A percentile compares a stretch with the other conserved stretches of the same genome.
These are phyloP conservation scores for Epicoccum nigrum DNA, from an alignment of 2,329 filamentous ascomycete genomes.

Conservation along the genomic window DNA sequence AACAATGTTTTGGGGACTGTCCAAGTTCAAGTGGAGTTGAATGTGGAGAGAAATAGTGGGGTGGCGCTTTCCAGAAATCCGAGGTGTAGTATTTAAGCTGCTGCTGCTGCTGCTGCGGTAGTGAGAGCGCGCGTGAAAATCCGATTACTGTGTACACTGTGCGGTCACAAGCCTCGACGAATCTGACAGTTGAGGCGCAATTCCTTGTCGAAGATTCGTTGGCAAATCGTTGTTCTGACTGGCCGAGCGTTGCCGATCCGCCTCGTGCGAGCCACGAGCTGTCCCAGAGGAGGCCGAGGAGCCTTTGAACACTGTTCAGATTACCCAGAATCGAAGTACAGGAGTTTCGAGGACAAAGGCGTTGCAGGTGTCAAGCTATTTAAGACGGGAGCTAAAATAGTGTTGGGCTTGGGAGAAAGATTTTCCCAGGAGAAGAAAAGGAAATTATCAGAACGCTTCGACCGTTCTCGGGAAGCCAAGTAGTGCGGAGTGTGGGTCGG, in stretches of 20 bases:
- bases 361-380: constrained; percentile 28
- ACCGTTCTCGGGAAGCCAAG: constrained; percentile 19
- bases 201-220: constrained; percentile 17
- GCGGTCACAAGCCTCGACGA: constrained; percentile 1
- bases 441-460: constrained; percentile 31
- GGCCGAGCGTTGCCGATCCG: constrained; percentile 29
- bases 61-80: constrained; percentile 1
- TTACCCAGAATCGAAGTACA: constrained; percentile 9
- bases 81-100: constrained; percentile 2
- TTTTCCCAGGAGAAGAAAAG: constrained; percentile 33
- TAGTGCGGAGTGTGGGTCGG: constrained; percentile 31
- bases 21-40: constrained; percentile 12
- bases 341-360: constrained; percentile 21
- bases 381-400: constrained; percentile 45
- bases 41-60: constrained; percentile 14
- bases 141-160: constrained; percentile 1
- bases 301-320: constrained; percentile 23
- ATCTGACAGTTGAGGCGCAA: constrained; percentile 18
- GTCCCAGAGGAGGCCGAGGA: constrained; percentile 26
- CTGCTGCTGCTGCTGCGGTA: constrained; percentile 17
- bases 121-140: constrained; percentile 26
- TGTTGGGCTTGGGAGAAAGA: constrained; percentile 33
- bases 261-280: constrained; percentile 39
- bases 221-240: constrained; percentile 19
- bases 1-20: neutral